Conservation (phyloP, 306 rosid species). For the Rosa persica region DNA sequence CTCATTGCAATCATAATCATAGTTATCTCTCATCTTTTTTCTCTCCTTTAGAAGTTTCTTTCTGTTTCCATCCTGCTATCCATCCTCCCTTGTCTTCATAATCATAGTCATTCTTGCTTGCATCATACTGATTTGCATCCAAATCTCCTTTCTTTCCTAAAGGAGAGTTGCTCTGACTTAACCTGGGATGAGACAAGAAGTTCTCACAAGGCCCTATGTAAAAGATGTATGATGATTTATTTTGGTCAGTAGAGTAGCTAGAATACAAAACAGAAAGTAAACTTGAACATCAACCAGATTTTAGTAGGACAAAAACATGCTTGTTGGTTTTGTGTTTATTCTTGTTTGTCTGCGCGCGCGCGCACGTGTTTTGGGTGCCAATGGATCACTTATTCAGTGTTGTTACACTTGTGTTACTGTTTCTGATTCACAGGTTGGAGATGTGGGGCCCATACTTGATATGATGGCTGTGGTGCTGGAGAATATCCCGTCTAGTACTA, state of each 20-base stretch:
- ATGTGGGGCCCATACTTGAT: constrained; percentile 90
- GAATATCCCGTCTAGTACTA: constrained; percentile 49
- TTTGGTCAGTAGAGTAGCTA: neutral
- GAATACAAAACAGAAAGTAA: neutral
- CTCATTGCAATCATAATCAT: neutral
- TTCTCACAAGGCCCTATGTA: neutral
- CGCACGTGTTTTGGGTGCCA: neutral
- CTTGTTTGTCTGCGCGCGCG: neutral
- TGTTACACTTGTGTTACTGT: constrained; percentile 25
- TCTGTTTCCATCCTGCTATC: neutral
- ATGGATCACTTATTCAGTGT: constrained; percentile 19
- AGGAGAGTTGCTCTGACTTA: neutral
- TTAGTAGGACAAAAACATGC: neutral
- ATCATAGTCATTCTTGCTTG: neutral
- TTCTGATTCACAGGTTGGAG: constrained; percentile 70
- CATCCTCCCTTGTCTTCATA: neutral
- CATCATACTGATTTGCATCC: neutral
- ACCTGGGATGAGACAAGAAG: neutral
- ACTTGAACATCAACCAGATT: neutral
- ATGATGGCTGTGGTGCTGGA: constrained; percentile 84
- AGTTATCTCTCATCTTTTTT: neutral
- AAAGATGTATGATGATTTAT: neutral
- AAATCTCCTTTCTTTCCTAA: neutral
- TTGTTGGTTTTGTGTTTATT: neutral
- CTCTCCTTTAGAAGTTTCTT: neutral